phyloP scores from a whole-genome alignment of 306 rosid species.

The Vigna angularis region DNA sequence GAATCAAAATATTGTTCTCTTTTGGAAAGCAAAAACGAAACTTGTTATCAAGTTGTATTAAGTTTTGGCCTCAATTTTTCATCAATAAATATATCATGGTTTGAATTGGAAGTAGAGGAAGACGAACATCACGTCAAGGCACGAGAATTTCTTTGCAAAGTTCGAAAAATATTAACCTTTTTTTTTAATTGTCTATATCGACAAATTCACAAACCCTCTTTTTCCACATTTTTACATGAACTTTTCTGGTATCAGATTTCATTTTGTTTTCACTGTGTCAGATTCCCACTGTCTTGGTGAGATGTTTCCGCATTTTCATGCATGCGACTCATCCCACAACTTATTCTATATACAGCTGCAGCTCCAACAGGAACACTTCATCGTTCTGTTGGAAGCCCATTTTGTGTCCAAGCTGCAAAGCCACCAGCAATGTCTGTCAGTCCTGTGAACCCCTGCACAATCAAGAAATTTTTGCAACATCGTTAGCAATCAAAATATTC shows the following conservation, averaged over 20 bases:
- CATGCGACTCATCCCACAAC: conserved; percentile 15
- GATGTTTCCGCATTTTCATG: conserved; percentile 10
- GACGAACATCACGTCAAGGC: neutral
- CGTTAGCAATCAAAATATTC: neutral
- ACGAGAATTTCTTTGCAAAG: neutral
- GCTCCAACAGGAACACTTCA: conserved; percentile 43
- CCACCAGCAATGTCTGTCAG: conserved; percentile 94
- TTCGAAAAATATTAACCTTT: conserved; percentile 30
- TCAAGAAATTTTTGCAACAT: neutral
- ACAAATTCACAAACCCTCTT: neutral
- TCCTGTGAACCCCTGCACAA: conserved; percentile 73
- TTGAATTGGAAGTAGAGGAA: neutral
- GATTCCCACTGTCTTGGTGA: conserved; percentile 17
- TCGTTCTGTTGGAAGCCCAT: conserved; percentile 71
- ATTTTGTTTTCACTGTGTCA: neutral
- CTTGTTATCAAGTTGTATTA: neutral
- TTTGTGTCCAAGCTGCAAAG: conserved; percentile 81
- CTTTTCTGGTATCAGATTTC: neutral
- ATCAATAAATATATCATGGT: neutral
- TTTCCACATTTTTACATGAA: conserved; percentile 11
- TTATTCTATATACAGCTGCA: conserved; percentile 47
- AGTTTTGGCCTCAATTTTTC: neutral
- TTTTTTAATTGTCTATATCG: conserved; percentile 3
- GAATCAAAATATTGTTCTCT: neutral
- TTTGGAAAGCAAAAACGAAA: neutral